These are phyloP conservation scores for Actinidia polygama DNA, from an alignment of 179 eudicot genomes.

Conservation along the genomic window DNA sequence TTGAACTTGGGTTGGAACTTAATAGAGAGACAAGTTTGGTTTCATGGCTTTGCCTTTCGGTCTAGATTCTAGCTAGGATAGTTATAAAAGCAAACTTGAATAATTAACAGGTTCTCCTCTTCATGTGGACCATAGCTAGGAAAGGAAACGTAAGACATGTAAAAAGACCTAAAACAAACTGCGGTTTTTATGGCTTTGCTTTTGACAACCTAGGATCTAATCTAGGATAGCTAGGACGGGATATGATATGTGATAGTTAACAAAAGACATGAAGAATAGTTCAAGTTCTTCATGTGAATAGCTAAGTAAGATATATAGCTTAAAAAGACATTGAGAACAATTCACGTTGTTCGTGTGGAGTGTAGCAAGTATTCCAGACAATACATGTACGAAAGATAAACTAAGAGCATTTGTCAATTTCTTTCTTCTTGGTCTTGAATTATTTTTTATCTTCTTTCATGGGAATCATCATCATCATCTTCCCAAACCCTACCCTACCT, in stretches of 20 bases:
- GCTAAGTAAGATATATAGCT: background rate
- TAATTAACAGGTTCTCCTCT: background rate
- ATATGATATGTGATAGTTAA: background rate
- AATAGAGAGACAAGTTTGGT: background rate
- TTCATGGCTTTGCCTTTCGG: background rate
- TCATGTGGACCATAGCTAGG: background rate
- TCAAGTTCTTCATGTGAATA: background rate
- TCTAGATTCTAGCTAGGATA: background rate
- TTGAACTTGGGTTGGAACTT: no score
- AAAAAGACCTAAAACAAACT: no score
- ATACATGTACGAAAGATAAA: background rate
- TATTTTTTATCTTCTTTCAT: no score
- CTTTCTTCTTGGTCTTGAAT: background rate
- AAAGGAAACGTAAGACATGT: background rate
- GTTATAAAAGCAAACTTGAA: background rate
- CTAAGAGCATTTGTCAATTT: background rate
- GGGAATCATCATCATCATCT: no score
- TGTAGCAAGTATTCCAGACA: background rate
- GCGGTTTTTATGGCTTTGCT: no score
- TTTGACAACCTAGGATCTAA: no score
- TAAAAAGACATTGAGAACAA: background rate
- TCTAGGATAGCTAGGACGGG: no score
- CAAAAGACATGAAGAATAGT: background rate
- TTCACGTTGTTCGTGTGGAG: background rate
- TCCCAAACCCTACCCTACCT: background rate